These are phyloP conservation scores for Aspergillus intermedius DNA, from an alignment of 2,329 filamentous ascomycete genomes.

Conservation along the genomic window DNA sequence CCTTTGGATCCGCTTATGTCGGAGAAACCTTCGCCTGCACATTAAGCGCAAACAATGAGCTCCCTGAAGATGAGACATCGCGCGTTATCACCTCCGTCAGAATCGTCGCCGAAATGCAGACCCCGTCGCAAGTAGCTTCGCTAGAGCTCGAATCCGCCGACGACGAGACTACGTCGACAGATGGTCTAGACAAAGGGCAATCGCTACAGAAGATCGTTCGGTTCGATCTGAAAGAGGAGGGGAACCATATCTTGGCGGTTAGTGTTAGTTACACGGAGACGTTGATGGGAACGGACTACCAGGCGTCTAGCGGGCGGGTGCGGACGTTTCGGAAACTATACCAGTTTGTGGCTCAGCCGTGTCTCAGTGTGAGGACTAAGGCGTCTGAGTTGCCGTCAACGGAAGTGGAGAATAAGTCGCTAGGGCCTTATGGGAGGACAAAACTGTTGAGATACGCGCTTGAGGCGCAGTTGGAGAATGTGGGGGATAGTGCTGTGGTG, in stretches of 20 bases:
- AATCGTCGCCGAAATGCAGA: constrained; percentile 92
- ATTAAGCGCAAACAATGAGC: constrained; percentile 90
- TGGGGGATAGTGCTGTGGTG: constrained; percentile 73
- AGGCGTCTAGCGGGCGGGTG: constrained; percentile 55
- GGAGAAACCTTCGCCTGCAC: constrained; percentile 94
- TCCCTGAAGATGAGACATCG: constrained; percentile 35
- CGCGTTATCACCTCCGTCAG: constrained; percentile 64
- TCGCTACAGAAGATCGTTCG: constrained; percentile 75
- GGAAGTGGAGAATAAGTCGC: constrained; percentile 39
- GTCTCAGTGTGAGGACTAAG: constrained; percentile 86
- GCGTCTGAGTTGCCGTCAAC: constrained; percentile 56
- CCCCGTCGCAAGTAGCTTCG: constrained; percentile 65
- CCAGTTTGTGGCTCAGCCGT: constrained; percentile 88
- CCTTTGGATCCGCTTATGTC: constrained; percentile 91
- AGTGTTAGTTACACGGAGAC: constrained; percentile 93
- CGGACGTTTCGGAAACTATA: constrained; percentile 92
- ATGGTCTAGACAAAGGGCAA: constrained; percentile 42
- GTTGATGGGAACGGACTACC: constrained; percentile 41
- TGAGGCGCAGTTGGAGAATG: constrained; percentile 93
- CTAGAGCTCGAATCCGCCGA: constrained; percentile 49
- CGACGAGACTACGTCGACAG: constrained; percentile 20
- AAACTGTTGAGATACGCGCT: constrained; percentile 59
- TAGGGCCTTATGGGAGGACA: constrained; percentile 40
- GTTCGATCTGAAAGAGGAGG: constrained; percentile 89
- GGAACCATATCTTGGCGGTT: constrained; percentile 85